Evolutionary conservation across 2,329 filamentous ascomycete genomes (phyloP).

Genomic region (Aspergillus clavatus): DNA sequence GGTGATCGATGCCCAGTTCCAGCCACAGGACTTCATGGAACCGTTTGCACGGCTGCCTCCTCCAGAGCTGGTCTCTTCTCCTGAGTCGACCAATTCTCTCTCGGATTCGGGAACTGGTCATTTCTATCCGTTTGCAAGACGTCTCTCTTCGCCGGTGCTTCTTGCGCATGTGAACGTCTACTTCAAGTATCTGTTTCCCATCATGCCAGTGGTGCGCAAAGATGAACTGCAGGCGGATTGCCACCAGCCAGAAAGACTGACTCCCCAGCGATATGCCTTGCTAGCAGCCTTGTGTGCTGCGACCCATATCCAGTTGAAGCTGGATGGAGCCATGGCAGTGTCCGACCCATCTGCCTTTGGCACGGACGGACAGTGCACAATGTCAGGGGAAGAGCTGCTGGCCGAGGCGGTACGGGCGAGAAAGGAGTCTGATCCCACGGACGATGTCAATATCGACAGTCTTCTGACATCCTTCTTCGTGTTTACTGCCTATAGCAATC

Average conservation of each 20-base stretch:
- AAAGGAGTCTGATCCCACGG: constrained; percentile 37
- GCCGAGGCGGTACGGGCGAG: constrained; percentile 55
- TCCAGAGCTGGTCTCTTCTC: constrained; percentile 32
- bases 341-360: constrained; percentile 27
- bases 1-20: constrained; percentile 22
- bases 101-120: constrained; percentile 22
- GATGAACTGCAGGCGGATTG: constrained; percentile 34
- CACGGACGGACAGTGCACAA: constrained; percentile 55
- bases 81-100: constrained; percentile 30
- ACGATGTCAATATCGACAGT: constrained; percentile 36
- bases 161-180: constrained; percentile 40
- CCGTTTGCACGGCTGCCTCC: constrained; percentile 26
- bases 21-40: constrained; percentile 21
- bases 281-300: constrained; percentile 40
- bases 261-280: constrained; percentile 37
- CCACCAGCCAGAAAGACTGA: constrained; percentile 51
- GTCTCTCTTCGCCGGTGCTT: constrained; percentile 31
- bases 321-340: constrained; percentile 29
- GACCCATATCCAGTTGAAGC: constrained; percentile 43
- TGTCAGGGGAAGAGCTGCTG: constrained; percentile 62
- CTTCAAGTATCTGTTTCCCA: constrained; percentile 40
- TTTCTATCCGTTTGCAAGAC: constrained; percentile 17
- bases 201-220: constrained; percentile 40
- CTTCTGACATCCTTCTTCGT: constrained; percentile 72
- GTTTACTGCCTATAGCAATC: constrained; percentile 65